Evolutionary conservation across 306 rosid species (phyloP).

Genomic region (Lathyrus sativus): DNA sequence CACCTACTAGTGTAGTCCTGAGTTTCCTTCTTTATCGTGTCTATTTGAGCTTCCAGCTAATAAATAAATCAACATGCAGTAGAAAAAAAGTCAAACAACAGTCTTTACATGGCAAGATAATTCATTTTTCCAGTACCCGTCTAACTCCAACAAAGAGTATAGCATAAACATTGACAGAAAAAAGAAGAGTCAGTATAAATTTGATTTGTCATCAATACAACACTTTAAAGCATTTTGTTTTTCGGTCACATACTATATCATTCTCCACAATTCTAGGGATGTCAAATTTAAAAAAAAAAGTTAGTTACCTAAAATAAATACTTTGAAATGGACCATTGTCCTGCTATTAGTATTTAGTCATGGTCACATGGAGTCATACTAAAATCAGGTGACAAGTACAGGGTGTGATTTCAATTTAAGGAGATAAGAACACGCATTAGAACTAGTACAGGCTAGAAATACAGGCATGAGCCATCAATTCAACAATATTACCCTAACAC

Average conservation of each 20-base stretch:
- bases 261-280: not conserved
- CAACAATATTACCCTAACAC: constrained; percentile 1
- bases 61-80: constrained; percentile 27
- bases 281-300: not conserved
- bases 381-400: too few relatives aligned
- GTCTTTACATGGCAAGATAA: constrained; percentile 2
- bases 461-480: constrained; percentile 9
- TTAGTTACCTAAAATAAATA: too few relatives aligned
- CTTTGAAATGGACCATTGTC: too few relatives aligned
- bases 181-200: not conserved
- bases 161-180: not conserved
- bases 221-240: not conserved
- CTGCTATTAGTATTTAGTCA: too few relatives aligned
- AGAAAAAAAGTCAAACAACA: constrained; percentile 34
- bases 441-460: not conserved
- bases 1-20: constrained; percentile 51
- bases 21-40: constrained; percentile 59
- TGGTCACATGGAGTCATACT: too few relatives aligned
- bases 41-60: constrained; percentile 68
- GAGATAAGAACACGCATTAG: not conserved
- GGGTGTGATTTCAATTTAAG: not conserved
- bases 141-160: constrained; percentile 19
- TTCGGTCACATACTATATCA: constrained; percentile 10
- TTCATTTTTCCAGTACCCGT: constrained; percentile 16
- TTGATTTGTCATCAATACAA: constrained; percentile 18